Conservation (phyloP, 805 yeast genomes). For the Jamesozyma gamospora region DNA sequence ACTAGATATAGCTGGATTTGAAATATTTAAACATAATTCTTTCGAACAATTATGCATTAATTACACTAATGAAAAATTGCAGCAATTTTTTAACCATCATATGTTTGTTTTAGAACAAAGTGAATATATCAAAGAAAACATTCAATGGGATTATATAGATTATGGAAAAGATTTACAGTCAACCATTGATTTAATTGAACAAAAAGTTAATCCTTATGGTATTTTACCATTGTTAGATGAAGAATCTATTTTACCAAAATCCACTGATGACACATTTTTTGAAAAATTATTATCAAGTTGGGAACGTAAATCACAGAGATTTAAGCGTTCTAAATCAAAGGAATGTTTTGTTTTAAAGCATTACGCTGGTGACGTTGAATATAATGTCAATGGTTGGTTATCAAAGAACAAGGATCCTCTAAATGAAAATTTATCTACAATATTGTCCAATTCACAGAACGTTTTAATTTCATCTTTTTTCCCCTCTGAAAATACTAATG, state of each 20-base stretch:
- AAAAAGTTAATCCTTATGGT: slow-evolving; percentile 57
- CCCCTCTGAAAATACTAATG: slow-evolving; percentile 4
- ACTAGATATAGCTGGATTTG: slow-evolving; percentile 95
- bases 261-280: slow-evolving; percentile 72
- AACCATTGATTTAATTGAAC: slow-evolving; percentile 85
- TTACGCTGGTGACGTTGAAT: slow-evolving; percentile 96
- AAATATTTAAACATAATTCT: slow-evolving; percentile 86
- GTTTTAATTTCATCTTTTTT: slow-evolving; percentile 49
- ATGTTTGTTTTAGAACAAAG: slow-evolving; percentile 96
- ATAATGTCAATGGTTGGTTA: slow-evolving; percentile 84
- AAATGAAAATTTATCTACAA: slow-evolving; percentile 57
- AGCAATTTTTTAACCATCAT: slow-evolving; percentile 96
- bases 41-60: slow-evolving; percentile 96
- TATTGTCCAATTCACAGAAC: slow-evolving; percentile 51
- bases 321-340: slow-evolving; percentile 60
- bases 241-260: slow-evolving; percentile 89
- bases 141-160: slow-evolving; percentile 93
- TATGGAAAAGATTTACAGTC: slow-evolving; percentile 93
- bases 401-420: slow-evolving; percentile 92
- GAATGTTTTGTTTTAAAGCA: slow-evolving; percentile 79
- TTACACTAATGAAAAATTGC: slow-evolving; percentile 93
- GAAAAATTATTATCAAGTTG: slow-evolving; percentile 66
- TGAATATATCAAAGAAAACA: slow-evolving; percentile 85
- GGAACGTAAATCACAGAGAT: slow-evolving; percentile 45
- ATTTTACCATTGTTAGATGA: slow-evolving; percentile 82